Evolutionary conservation across 192 early-diverging fungal species (phyloP), one percentile per base, ranked within the genome.

Genomic region (Backusella mclennaniae): DNA sequence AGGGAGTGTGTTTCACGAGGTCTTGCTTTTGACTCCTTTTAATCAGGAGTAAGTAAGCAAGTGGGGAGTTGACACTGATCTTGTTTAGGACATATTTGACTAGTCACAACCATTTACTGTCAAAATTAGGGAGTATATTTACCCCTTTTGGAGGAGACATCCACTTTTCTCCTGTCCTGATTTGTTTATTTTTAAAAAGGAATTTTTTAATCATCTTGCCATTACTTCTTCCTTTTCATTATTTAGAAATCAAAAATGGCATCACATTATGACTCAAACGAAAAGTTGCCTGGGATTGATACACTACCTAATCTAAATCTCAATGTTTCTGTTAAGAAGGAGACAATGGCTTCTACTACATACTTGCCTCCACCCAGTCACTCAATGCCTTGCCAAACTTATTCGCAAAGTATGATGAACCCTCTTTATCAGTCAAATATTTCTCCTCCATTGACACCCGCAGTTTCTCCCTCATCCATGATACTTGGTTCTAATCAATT

Each of bases 391-490:
- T 63, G 56, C 23, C 56, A 8, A 29, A 63, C 56, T 29, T 63
- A 63, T 63, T 63, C 56, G 23, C 56, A 63, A 63, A 63, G n/a
- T 63, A 21, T 29, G 2, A 63, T 26, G 56, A 63, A 26, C 9
- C 21, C 56, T 63, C 56, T 29, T 8, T 63, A 63, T 63, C 56
- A 63, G 12, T 63, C 56, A n/a, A 63, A 29, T 29, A 63, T 75
- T 15, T 75, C 74, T 35, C 74, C 74, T n/a, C 74, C 74, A 23
- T n/a, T 75, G 19, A 75, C 74, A 35, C 74, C 74, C 26, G 56
- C 66, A 15, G 74, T 67, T 19, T 75, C 74, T 33, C 74, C 74
- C 14, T 59, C 68, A 39, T 41, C 68, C 1, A 49, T 71, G 42
- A 49, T 71, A 44, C 36, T 72, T 23, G 49, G 52, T 9, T 56